Evolutionary conservation across 768 basidiomycete species (phyloP).

Genomic region (Collybia sordida): DNA sequence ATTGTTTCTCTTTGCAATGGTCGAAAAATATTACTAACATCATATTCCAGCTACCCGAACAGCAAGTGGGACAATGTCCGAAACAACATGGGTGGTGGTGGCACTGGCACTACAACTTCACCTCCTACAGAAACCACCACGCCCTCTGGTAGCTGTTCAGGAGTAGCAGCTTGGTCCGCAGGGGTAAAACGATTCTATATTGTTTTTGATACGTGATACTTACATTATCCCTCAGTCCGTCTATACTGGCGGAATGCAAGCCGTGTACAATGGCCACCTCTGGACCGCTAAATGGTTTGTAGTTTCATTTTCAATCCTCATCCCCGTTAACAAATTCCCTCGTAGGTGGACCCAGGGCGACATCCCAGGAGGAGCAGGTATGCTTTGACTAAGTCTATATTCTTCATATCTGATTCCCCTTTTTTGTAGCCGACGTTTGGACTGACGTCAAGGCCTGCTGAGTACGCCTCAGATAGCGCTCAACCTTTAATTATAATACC

Average conservation of each 20-base stretch:
- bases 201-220: neutral
- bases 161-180: conserved; percentile 49
- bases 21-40: neutral
- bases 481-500: too few species aligned
- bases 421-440: conserved; percentile 51
- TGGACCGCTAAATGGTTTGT: conserved; percentile 58
- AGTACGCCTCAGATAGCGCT: neutral
- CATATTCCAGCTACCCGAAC: conserved; percentile 50
- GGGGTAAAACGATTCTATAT: conserved; percentile 23
- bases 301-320: neutral
- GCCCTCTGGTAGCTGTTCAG: conserved; percentile 34
- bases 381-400: conserved; percentile 12
- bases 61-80: conserved; percentile 74
- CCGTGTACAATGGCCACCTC: conserved; percentile 50
- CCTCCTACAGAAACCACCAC: conserved; percentile 24
- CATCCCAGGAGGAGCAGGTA: conserved; percentile 50
- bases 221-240: conserved; percentile 26
- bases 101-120: conserved; percentile 20
- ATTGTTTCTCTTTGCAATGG: conserved; percentile 5
- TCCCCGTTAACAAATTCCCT: neutral
- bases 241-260: conserved; percentile 47
- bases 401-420: conserved; percentile 3
- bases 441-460: conserved; percentile 47
- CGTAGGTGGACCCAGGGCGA: conserved; percentile 56
- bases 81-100: conserved; percentile 51